Base-by-base conservation (phyloP, 164 flowering plant genomes). In the Piper longum region DNA sequence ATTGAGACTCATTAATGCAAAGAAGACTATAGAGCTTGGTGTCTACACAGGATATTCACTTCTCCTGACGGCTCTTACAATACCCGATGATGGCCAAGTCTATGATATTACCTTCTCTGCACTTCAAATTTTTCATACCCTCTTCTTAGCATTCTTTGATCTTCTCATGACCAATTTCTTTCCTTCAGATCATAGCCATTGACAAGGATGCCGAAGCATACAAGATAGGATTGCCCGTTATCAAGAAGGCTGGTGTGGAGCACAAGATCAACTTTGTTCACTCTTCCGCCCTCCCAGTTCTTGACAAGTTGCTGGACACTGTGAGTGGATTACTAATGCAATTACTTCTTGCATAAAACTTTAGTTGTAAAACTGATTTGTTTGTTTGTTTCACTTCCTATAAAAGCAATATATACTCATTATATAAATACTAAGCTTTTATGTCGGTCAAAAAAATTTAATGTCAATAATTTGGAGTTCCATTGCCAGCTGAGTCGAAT, bases 31-130 rank as follows among this genome's bases (percentile, higher is more conserved):
- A 40, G 90, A 85, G 67, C 64, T 85, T 41, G 86, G 88, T 51
- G 90, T 83, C 56, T 85, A 72, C 72, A 85, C 90, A 12, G 86
- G 90, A 26, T 85, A 83, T 69, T 85, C 90, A 56, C 87, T 83
- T 57, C 79, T 85, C 39, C 76, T 78, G 68, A 83, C 90, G 1
- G 87, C 86, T 45, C 85, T 83, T 26, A 48, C 82, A 0, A 67
- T 83, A 59, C 86, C 90, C 9, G 80, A 81, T 2, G 81, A 83
- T 58, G 87, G 84, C 66, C 75, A 82, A 75, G 86, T 82, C 17
- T 42, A 39, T 57, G 7, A 16, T 62, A 6, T 48, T 3, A 39
- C 52, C 11, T 63, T 4, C 45, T 45, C 52, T 18, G 16, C 18
- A 5, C 56, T 62, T 48, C 52, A 5, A 5, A 9, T 48, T 2